phyloP scores from a whole-genome alignment of 2,329 filamentous ascomycete genomes.

The Diaporthe batatas region DNA sequence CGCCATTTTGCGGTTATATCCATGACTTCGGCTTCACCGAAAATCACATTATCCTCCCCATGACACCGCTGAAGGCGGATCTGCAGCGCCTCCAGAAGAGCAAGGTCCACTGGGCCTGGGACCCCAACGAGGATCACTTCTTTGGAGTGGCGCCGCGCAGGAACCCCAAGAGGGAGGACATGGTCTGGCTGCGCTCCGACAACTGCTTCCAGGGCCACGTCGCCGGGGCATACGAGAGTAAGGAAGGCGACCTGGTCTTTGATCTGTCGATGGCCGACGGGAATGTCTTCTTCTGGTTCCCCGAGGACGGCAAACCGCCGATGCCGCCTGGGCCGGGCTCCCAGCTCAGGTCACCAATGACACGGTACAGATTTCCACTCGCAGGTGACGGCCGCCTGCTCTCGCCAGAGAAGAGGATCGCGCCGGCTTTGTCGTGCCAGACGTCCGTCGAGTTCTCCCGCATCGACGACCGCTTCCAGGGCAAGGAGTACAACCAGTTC shows the following conservation, averaged over 20 bases:
- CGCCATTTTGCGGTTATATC: slow-evolving; percentile 55
- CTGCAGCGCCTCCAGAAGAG: slow-evolving; percentile 55
- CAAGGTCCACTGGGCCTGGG: slow-evolving; percentile 57
- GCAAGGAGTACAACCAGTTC: slow-evolving; percentile 44
- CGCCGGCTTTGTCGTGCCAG: slow-evolving; percentile 44
- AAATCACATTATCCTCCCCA: slow-evolving; percentile 56
- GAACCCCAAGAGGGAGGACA: slow-evolving; percentile 49
- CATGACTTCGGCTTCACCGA: slow-evolving; percentile 58
- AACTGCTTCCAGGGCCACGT: slow-evolving; percentile 54
- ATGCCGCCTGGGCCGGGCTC: slow-evolving; percentile 47
- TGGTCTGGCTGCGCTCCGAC: slow-evolving; percentile 56
- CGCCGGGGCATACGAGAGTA: slow-evolving; percentile 54
- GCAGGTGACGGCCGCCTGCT: slow-evolving; percentile 31
- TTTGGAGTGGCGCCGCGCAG: slow-evolving; percentile 44
- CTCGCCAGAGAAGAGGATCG: slow-evolving; percentile 45
- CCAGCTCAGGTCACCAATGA: slow-evolving; percentile 47
- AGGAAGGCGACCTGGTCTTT: slow-evolving; percentile 49
- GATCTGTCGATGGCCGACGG: slow-evolving; percentile 53
- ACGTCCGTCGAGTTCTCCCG: slow-evolving; percentile 48
- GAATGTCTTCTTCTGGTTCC: slow-evolving; percentile 59
- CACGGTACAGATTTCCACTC: slow-evolving; percentile 46
- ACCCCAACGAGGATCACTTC: slow-evolving; percentile 47
- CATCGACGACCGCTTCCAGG: slow-evolving; percentile 49
- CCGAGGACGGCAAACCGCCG: slow-evolving; percentile 54
- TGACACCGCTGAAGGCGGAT: slow-evolving; percentile 53